A percentile compares a stretch with the other conserved stretches of the same genome.
These are phyloP conservation scores for Cutaneotrichosporon spelunceum DNA, from an alignment of 1,284 basidiomycete genomes.

Conservation along the genomic window DNA sequence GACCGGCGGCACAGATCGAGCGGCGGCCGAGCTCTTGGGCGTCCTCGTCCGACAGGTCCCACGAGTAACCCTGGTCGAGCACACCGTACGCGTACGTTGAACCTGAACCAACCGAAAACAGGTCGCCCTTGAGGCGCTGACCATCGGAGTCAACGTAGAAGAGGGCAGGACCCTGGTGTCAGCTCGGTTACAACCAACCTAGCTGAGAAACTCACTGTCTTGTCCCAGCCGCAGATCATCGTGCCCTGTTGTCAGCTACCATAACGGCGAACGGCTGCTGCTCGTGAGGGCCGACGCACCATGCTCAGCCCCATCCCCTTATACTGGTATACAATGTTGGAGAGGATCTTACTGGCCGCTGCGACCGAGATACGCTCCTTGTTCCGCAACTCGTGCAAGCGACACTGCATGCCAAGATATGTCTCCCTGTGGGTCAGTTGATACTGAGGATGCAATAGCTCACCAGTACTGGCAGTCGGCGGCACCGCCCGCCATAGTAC, in stretches of 20 bases:
- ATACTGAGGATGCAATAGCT: constrained; percentile 15
- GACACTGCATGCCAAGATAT: constrained; percentile 96
- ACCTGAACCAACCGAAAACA: constrained; percentile 98
- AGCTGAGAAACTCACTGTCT: constrained; percentile 66
- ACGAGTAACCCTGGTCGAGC: constrained; percentile 83
- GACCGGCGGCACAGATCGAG: constrained; percentile 95
- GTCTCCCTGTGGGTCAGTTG: constrained; percentile 67
- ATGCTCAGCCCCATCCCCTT: constrained; percentile 99
- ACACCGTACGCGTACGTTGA: constrained; percentile 99
- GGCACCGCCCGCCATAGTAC: constrained; percentile 99
- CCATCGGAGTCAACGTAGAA: constrained; percentile 99
- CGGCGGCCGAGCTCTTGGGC: constrained; percentile 91
- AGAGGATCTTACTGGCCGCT: constrained; percentile 94
- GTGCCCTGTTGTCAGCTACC: constrained; percentile 65
- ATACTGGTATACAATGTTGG: constrained; percentile 96
- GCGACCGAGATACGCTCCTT: constrained; percentile 97
- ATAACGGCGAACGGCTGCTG: background rate
- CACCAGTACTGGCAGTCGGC: constrained; percentile 58
- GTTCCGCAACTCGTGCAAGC: constrained; percentile 94
- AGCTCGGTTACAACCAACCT: background rate
- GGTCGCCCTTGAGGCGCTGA: constrained; percentile 87
- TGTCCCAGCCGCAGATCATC: constrained; percentile 99
- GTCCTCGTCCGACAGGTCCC: constrained; percentile 90
- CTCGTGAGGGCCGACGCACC: constrained; percentile 57
- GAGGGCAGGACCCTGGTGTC: constrained; percentile 78